phyloP scores from a whole-genome alignment of 805 yeast species.

The Saturnispora zaruensis region DNA sequence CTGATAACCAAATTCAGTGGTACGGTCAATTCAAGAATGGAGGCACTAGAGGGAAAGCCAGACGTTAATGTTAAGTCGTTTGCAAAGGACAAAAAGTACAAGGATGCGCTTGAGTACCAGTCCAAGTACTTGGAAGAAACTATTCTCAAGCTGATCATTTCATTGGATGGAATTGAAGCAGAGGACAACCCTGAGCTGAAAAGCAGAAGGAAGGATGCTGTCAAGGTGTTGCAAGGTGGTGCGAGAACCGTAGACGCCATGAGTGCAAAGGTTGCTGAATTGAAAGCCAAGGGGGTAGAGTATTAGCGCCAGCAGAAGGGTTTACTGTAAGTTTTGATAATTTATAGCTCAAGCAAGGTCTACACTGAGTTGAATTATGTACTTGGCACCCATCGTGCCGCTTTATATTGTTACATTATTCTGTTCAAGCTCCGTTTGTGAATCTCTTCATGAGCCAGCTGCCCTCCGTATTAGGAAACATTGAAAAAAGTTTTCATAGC shows the following conservation, averaged over 20 bases:
- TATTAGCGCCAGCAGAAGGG: background rate
- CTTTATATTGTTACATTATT: background rate
- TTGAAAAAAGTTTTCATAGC: background rate
- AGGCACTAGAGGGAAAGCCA: background rate
- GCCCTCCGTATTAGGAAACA: background rate
- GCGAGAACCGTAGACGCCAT: conserved; percentile 44
- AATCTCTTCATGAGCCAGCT: background rate
- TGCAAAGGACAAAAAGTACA: conserved; percentile 15
- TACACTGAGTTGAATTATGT: background rate
- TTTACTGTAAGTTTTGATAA: background rate
- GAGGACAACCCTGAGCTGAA: conserved; percentile 43
- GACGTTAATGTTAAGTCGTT: background rate
- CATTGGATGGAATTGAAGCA: conserved; percentile 49
- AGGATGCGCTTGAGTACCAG: conserved; percentile 33
- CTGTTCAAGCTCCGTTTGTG: background rate
- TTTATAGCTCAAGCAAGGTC: background rate
- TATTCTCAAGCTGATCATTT: conserved; percentile 56
- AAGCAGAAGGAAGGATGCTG: conserved; percentile 47
- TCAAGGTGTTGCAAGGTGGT: conserved; percentile 51
- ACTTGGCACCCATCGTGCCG: background rate
- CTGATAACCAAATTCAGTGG: background rate
- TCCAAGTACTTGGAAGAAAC: conserved; percentile 56
- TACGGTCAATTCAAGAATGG: conserved; percentile 9
- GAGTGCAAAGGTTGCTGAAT: conserved; percentile 17
- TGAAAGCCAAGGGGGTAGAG: conserved; percentile 13